Percentiles rank a stretch among this genome's conserved stretches.
Evolutionary conservation across 2,329 filamentous ascomycete genomes (phyloP).

Genomic region (Ophiostoma himal-ulmi): DNA sequence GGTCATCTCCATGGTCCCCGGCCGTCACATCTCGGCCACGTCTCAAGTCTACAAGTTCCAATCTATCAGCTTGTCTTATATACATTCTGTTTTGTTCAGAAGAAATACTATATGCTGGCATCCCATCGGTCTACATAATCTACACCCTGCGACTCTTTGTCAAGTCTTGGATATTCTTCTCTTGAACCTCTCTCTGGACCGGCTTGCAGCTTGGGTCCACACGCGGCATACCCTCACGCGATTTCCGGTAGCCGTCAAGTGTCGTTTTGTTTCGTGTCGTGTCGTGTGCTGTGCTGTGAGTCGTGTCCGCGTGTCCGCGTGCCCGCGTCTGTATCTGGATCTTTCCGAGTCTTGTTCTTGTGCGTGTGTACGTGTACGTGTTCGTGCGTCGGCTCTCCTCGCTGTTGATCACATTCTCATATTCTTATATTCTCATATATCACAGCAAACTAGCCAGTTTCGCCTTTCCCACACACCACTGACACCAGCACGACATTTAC

Average conservation of each 20-base stretch:
- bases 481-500: slow-evolving; percentile 13
- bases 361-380: slow-evolving; percentile 14
- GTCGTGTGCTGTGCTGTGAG: neutral
- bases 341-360: neutral
- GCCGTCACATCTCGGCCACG: neutral
- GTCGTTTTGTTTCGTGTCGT: neutral
- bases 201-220: neutral
- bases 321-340: slow-evolving; percentile 7
- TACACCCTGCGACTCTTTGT: neutral
- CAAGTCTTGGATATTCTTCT: neutral
- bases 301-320: slow-evolving; percentile 7
- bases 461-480: slow-evolving; percentile 17
- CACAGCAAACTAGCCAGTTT: slow-evolving; percentile 8
- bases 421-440: neutral
- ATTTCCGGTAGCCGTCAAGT: neutral
- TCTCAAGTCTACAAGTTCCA: neutral
- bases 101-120: neutral
- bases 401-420: slow-evolving; percentile 3
- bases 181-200: neutral
- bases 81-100: neutral
- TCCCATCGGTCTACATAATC: neutral
- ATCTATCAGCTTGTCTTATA: neutral
- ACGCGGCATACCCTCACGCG: neutral
- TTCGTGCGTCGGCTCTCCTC: slow-evolving; percentile 1
- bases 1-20: neutral